These are phyloP conservation scores for Phytophthora lateralis DNA, from an alignment of 352 stramenopile species.

Conservation along the genomic window DNA sequence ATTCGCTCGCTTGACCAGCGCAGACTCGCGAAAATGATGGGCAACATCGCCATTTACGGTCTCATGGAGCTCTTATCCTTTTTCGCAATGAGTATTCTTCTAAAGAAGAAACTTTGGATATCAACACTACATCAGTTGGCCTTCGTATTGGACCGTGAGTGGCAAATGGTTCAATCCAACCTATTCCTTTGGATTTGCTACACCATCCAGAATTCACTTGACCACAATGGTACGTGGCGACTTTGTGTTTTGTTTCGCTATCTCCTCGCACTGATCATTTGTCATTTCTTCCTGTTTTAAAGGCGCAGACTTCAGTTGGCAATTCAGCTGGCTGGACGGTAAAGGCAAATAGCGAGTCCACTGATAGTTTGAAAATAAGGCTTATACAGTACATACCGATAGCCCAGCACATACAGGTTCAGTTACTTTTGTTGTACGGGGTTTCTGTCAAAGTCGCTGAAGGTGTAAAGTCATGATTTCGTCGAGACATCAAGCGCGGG, in stretches of 20 bases:
- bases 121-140: constrained; percentile 38
- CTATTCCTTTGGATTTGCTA: constrained; percentile 53
- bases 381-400: too few relatives aligned
- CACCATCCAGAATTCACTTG: constrained; percentile 41
- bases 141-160: constrained; percentile 47
- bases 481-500: constrained; percentile 31
- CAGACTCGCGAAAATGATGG: constrained; percentile 23
- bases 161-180: constrained; percentile 45
- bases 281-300: background rate
- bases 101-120: constrained; percentile 28
- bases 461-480: constrained; percentile 32
- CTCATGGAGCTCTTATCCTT: constrained; percentile 36
- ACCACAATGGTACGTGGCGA: constrained; percentile 33
- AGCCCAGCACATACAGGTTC: too few relatives aligned
- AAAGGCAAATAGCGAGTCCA: background rate
- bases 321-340: constrained; percentile 18
- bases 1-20: constrained; percentile 20
- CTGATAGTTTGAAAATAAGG: too few relatives aligned
- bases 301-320: constrained; percentile 34
- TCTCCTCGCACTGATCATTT: background rate
- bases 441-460: constrained; percentile 14
- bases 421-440: background rate
- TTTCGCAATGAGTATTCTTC: constrained; percentile 17
- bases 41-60: constrained; percentile 39
- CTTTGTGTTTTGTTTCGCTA: background rate